Base-by-base conservation (phyloP, 2,329 filamentous ascomycete species). In the Colletotrichum neosansevieriae region DNA sequence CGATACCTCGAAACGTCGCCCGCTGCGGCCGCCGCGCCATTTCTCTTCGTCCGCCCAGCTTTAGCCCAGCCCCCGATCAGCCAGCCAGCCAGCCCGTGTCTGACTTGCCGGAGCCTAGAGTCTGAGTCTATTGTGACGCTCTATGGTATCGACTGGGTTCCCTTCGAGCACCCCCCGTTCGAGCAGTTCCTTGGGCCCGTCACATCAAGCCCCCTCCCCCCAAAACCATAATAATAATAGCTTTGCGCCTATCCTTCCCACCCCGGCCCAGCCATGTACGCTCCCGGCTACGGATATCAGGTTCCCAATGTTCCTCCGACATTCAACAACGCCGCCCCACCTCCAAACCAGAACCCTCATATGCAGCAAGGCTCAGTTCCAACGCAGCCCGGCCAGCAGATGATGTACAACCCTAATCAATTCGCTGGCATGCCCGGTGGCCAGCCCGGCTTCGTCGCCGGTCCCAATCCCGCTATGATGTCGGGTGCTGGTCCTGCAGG, bases 341-440 rank as follows among this genome's bases (percentile, higher is more conserved):
- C 78, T 72, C 79, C 80, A 70, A 69, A 71, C 42, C 82, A 83
- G 76, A 82, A 79, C 72, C 77, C 78, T 77, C 82, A 80, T 74
- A 77, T 83, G 78, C 83, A 84, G 76, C 82, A 80, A 71, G 80
- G 79, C 71, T 76, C 76, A 64, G 76, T 76, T 72, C 78, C 80
- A 75, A 76, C 74, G 60, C 80, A 80, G 72, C 79, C 78, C 66
- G 78, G 76, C 62, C 84, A 85, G 74, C 84, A 84, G 77, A 85
- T 87, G 81, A 88, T 89, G 85, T 89, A 87, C 78, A 87, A 86
- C 76, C 80, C 82, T 66, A 85, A 87, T 76, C 86, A 86, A 79
- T 88, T 85, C 73, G 80, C 83, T 59, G 79, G 77, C 73, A 87
- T 89, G 85, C 57, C 66, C 15, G 71, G 63, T 24, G 80, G 79